Conservation (phyloP, 192 early-diverging fungal species). For the Coemansia sp. region DNA sequence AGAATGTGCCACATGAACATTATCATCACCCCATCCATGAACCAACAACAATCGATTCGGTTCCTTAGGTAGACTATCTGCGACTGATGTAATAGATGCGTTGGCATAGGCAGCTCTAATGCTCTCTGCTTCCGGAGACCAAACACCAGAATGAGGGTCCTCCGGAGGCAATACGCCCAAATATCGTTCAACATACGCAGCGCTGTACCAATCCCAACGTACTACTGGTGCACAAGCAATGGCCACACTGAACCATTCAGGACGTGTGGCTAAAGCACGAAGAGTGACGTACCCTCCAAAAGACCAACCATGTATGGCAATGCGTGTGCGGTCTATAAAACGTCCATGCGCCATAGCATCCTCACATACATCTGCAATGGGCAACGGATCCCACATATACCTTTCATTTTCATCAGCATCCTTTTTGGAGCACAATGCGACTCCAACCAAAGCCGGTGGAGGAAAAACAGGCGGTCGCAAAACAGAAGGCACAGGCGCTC, state of each 20-base stretch:
- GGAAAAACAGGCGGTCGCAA: conserved; percentile 15
- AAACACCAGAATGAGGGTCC: too few species aligned
- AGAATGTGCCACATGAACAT: conserved; percentile 71
- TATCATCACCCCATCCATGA: conserved; percentile 76
- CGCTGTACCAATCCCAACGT: conserved; percentile 71
- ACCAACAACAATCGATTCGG: conserved; percentile 65
- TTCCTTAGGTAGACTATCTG: conserved; percentile 15
- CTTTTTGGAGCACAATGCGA: neutral
- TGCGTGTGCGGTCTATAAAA: conserved; percentile 58
- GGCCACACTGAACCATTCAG: conserved; percentile 61
- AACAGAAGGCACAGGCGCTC: conserved; percentile 20
- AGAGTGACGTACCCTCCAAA: conserved; percentile 74
- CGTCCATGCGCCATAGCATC: too few species aligned
- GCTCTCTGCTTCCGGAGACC: neutral
- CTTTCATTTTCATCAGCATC: neutral
- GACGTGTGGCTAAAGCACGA: conserved; percentile 62
- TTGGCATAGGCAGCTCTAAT: neutral
- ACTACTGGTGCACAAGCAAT: conserved; percentile 73
- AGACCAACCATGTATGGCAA: conserved; percentile 73
- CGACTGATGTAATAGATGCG: neutral
- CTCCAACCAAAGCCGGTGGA: neutral
- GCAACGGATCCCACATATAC: conserved; percentile 2
- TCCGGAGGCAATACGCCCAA: conserved; percentile 53
- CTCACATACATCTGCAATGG: neutral
- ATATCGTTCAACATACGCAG: conserved; percentile 73